These are phyloP conservation scores for Syzygium jambos DNA, from an alignment of 345 rosid genomes.

Conservation along the genomic window DNA sequence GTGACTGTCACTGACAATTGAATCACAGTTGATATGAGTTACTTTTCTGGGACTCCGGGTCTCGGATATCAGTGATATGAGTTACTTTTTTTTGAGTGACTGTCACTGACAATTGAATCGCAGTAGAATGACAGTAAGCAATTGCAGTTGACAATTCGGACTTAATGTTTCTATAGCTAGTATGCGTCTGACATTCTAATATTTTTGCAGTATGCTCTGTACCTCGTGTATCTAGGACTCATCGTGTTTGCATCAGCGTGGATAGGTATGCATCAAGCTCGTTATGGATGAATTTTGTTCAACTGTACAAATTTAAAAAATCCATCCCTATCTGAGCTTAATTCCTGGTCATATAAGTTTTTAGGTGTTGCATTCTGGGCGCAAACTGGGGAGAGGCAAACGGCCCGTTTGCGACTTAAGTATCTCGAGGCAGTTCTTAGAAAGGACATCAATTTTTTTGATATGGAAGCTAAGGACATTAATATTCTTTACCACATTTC, in stretches of 20 bases:
- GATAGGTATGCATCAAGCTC: constrained; percentile 35
- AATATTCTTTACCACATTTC: constrained; percentile 60
- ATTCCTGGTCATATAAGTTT: background rate
- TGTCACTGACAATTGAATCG: background rate
- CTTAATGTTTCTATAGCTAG: too few species aligned
- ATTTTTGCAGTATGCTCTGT: constrained; percentile 45
- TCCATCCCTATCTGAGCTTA: background rate
- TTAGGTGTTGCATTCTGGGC: constrained; percentile 69
- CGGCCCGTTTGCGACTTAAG: constrained; percentile 53
- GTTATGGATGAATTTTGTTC: background rate
- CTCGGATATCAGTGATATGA: background rate
- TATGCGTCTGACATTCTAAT: background rate
- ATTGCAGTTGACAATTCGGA: too few species aligned
- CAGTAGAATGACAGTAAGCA: too few species aligned
- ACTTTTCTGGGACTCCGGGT: background rate
- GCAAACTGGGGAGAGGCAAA: constrained; percentile 90
- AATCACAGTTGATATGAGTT: background rate
- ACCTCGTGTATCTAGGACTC: constrained; percentile 62
- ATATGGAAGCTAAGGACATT: constrained; percentile 63
- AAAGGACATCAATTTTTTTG: constrained; percentile 61
- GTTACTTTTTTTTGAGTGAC: background rate
- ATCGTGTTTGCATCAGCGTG: constrained; percentile 49
- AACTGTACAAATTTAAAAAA: background rate
- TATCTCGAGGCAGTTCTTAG: constrained; percentile 58
- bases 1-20: background rate